Evolutionary conservation across 2,329 filamentous ascomycete genomes (phyloP).

Genomic region (Aspergillus sp.): DNA sequence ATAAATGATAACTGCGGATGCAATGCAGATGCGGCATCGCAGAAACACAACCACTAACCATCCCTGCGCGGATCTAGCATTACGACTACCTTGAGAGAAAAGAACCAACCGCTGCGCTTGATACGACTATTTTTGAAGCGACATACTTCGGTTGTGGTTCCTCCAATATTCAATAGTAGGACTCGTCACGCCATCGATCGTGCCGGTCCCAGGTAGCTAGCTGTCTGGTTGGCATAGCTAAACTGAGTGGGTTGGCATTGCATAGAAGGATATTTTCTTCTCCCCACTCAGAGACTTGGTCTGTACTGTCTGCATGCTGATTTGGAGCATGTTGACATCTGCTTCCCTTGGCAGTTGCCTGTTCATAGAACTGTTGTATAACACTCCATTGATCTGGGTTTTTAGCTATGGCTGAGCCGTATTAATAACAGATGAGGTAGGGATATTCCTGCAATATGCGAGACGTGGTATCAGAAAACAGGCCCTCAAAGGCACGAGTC

Average conservation of each 20-base stretch:
- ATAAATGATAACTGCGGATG: neutral
- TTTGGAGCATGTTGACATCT: neutral
- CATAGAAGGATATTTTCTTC: neutral
- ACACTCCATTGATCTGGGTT: neutral
- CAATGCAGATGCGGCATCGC: neutral
- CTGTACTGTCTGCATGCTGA: neutral
- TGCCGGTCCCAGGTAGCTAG: too few species aligned
- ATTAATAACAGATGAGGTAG: neutral
- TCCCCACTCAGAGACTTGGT: neutral
- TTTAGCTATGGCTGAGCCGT: neutral
- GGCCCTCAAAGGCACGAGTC: neutral
- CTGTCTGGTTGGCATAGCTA: too few species aligned
- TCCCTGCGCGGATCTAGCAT: slow-evolving; percentile 4
- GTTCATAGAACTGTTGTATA: neutral
- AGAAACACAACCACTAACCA: slow-evolving; percentile 1
- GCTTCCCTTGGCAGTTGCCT: neutral
- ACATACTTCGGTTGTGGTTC: too few species aligned
- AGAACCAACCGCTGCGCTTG: neutral
- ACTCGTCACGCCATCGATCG: too few species aligned
- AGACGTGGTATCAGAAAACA: neutral
- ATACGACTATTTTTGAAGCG: too few species aligned
- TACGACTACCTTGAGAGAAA: slow-evolving; percentile 1
- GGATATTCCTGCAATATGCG: neutral
- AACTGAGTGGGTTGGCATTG: too few species aligned
- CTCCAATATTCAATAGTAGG: too few species aligned